Evolutionary conservation across 805 yeast genomes (phyloP).

Genomic region (Torulaspora indica): DNA sequence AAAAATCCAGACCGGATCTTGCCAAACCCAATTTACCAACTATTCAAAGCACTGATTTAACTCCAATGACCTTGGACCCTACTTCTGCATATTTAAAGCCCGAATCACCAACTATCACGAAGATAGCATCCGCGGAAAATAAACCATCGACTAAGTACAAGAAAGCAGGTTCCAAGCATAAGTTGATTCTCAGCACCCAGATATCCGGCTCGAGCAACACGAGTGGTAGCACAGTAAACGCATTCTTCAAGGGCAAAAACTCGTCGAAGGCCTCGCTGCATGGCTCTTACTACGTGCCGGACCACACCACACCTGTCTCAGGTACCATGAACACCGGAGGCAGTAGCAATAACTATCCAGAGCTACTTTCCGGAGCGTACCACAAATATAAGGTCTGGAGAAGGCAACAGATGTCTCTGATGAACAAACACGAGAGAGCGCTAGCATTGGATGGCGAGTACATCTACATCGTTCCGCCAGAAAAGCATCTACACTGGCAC

Average conservation of each 20-base stretch:
- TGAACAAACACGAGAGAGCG: conserved; percentile 68
- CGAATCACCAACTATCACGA: conserved; percentile 8
- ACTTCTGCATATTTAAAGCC: conserved; percentile 23
- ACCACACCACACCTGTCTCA: conserved; percentile 19
- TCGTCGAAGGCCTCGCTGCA: conserved; percentile 34
- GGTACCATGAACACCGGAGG: conserved; percentile 12
- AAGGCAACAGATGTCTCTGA: conserved; percentile 78
- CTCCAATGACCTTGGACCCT: conserved; percentile 34
- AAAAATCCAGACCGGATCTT: conserved; percentile 30
- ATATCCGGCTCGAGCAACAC: conserved; percentile 12
- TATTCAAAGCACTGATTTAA: conserved; percentile 34
- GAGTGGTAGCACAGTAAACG: conserved; percentile 15
- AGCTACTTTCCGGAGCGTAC: conserved; percentile 50
- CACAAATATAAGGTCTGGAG: conserved; percentile 86
- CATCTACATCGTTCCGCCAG: conserved; percentile 74
- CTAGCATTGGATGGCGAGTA: conserved; percentile 93
- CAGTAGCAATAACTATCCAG: conserved; percentile 27
- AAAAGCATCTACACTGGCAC: conserved; percentile 70
- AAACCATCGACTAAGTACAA: conserved; percentile 13
- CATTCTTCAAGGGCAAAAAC: conserved; percentile 37
- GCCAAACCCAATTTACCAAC: conserved; percentile 33
- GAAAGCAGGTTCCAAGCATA: conserved; percentile 24
- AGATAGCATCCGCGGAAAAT: conserved; percentile 1
- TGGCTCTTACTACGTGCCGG: conserved; percentile 20
- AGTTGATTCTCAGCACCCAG: conserved; percentile 22